Evolutionary conservation across 768 basidiomycete species (phyloP), one percentile per base, ranked within the genome.

Genomic region (Leucosporidium creatinivorum): DNA sequence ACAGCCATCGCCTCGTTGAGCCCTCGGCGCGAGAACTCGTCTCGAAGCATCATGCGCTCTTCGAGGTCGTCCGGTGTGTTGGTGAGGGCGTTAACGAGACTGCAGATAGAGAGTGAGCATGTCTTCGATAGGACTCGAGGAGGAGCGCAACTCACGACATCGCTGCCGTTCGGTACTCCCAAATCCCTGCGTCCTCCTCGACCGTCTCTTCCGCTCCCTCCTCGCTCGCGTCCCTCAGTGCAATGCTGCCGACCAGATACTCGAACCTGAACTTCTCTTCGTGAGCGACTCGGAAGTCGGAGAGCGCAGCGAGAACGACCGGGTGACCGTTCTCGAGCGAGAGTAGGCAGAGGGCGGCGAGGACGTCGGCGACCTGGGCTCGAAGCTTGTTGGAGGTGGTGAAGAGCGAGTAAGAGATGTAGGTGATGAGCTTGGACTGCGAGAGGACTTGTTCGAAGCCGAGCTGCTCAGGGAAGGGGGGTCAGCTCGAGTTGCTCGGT

Each of bases 1-100:
- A 94, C 93, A 68, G 88, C 86, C 64, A 93, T 84, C 49, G 84
- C 82, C 76, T 94, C 89, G 72, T 91, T 89, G 64, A 97, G 75
- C 0, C 92, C 92, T 71, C 91, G 80, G 47, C 91, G 81, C 10
- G 83, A 81, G 63, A 96, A 84, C 78, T 97, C 93, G 63, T 93
- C 91, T 48, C 92, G 81, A 23, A 94, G 80, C 65, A 86, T 69
- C 31, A 91, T 82, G 7, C 93, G 82, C 55, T 89, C 88, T 73
- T 93, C 92, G 28, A 94, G 77, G 4, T 83, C 82, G 58, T 90
- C 85, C 0, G 88, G 86, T 73, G 85, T 87, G 72, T 86, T 89
- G 17, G 86, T 85, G 26, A 94, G 73, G 2, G 90, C 87, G 75
- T 91, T 93, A 70, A 93, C 76, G 44, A 96, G 80, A 13, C 39